phyloP scores from a whole-genome alignment of 331 rosid genomes.

The Quercus tomentella region DNA sequence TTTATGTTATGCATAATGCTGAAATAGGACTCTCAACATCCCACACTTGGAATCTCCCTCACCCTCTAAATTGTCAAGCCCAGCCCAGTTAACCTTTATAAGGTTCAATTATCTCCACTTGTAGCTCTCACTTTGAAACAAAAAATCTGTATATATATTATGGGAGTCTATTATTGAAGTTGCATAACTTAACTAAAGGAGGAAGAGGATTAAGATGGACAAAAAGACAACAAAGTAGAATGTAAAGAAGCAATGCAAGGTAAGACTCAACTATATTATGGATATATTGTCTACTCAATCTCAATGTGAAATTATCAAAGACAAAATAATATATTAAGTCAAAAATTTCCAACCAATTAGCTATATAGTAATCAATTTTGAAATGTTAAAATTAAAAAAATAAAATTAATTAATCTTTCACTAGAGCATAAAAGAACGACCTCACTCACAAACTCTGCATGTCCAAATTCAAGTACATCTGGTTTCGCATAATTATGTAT shows the following conservation, averaged over 20 bases:
- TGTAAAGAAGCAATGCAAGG: background rate
- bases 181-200: too few species aligned
- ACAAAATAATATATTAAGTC: background rate
- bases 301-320: background rate
- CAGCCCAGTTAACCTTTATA: conserved; percentile 81
- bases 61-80: too few species aligned
- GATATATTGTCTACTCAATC: background rate
- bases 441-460: background rate
- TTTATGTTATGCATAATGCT: too few species aligned
- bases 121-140: background rate
- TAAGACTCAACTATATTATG: background rate
- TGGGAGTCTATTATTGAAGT: too few species aligned
- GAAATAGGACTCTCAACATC: too few species aligned
- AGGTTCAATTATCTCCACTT: conserved; percentile 2
- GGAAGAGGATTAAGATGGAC: too few species aligned
- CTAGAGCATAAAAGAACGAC: background rate
- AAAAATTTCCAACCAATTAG: background rate
- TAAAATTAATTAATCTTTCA: background rate
- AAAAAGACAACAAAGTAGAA: background rate
- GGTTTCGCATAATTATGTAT: too few species aligned
- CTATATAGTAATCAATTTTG: background rate
- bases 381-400: background rate
- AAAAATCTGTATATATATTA: too few species aligned
- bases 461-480: too few species aligned
- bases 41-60: too few species aligned